Base-by-base conservation (phyloP, 1,139 yeast genomes). In the Zygosaccharomyces sapae region DNA sequence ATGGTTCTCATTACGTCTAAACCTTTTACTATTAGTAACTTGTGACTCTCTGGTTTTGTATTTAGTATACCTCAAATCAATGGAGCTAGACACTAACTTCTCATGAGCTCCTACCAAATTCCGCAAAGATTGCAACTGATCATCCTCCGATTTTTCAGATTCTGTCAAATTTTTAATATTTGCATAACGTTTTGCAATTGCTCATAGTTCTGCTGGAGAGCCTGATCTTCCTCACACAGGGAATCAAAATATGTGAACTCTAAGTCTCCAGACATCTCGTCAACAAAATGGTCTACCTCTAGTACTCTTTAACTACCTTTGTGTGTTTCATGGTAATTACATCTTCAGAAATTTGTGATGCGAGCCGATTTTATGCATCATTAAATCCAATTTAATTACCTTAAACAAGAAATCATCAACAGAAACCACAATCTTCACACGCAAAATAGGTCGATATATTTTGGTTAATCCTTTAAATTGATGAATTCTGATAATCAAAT, bases 211-310 rank as follows among this genome's bases (percentile, higher is more conserved):
- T 50, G 47, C 33, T 56, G 57, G 29, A 61, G 44, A 18, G 48
- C 46, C 12, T 55, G 58, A 35, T 62, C 65, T 42, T 61, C 55
- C 39, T 59, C 63, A 51, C 62, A 59, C 12, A 62, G 49, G 10
- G 55, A 49, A 40, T 61, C 67, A 43, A 59, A 57, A 46, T 55
- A 60, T 12, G 48, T 37, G 29, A 48, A 49, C 13, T 45, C 52
- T 35, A 19, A 33, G 18, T 38, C 41, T 18, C 25, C 34, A 16
- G 33, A 27, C 41, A 38, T 38, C 22, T 6, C 41, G 18, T 31
- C 18, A 18, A 31, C 16, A 31, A 31, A 31, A 7, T 13, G 18
- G 18, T 31, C 18, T 13, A 8, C 18, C 8, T 31, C 19, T 36
- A 7, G 19, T 12, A 19, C 31, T 29, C 37, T 16, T 30, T 20